Evolutionary conservation across 495 filamentous ascomycete genomes (phyloP), one percentile per base, ranked within the genome.

Genomic region (Trichocladium uniseriatum): DNA sequence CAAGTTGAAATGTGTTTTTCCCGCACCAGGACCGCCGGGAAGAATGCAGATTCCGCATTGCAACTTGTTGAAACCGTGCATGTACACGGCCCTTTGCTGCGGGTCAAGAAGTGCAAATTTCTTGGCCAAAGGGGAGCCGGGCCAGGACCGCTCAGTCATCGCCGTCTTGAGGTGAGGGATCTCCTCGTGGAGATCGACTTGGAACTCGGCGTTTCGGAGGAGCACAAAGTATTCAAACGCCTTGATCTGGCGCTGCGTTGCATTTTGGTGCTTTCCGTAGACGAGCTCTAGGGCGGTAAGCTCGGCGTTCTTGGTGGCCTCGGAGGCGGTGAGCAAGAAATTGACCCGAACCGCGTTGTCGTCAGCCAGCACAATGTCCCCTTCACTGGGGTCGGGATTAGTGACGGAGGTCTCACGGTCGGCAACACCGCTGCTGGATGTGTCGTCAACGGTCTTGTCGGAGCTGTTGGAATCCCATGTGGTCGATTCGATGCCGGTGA

Each of bases 1-100:
- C 22, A 62, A 38, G 18, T 54, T 58, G 48, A 53, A 62, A 13
- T 59, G 50, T 0, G 59, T 59, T 14, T 62, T 62, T 8, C 59
- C 59, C 0, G 56, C 53, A 5, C 59, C 59, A n/a, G 59, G 59
- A 24, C 59, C 51, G 0, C 59, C 59, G 10, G 53, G 54, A 9
- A 62, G 44, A 7, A 62, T 46, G 11, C 37, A 47, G 13, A 59
- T 36, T 6, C 53, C 56, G 18, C 48, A 54, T 10, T 45, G 43
- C 18, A 61, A 36, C 2, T 45, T 43, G 10, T 20, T 16, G 18
- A 61, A 48, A 1, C 50, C 46, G 1, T 53, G 31, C 2, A 43
- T 34, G 32, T 49, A 54, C 2, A 45, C 46, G 6, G 14, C 24
- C 9, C 22, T 29, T 20, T 48, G 45, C 16, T 48, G 45, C 0